phyloP scores from a whole-genome alignment of 495 filamentous ascomycete species.

The Penicillium argentinense region DNA sequence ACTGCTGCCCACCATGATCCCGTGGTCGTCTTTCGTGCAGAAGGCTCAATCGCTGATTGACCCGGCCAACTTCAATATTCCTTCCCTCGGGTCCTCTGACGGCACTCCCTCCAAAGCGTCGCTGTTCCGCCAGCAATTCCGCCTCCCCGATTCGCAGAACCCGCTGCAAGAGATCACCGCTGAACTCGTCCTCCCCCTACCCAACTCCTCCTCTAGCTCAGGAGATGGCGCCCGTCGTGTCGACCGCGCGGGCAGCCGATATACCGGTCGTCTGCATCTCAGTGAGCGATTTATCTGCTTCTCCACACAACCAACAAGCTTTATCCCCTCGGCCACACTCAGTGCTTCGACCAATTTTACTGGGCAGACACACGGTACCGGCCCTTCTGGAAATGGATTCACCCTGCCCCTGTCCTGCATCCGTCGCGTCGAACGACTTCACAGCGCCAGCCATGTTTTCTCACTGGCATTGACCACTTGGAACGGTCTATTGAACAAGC shows the following conservation, averaged over 20 bases:
- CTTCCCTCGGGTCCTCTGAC: constrained; percentile 66
- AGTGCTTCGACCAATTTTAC: constrained; percentile 76
- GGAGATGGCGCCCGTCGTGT: constrained; percentile 62
- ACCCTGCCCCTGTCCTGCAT: constrained; percentile 92
- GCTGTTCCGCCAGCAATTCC: constrained; percentile 94
- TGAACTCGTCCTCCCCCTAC: constrained; percentile 78
- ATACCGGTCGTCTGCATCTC: constrained; percentile 89
- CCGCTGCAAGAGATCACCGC: constrained; percentile 95
- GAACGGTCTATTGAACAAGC: constrained; percentile 66
- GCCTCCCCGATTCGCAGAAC: constrained; percentile 85
- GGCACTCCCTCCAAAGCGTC: constrained; percentile 83
- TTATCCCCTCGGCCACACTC: constrained; percentile 72
- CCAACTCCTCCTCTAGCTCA: constrained; percentile 51
- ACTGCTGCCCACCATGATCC: constrained; percentile 58
- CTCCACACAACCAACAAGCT: constrained; percentile 88
- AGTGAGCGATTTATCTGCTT: constrained; percentile 95
- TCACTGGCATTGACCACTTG: constrained; percentile 92
- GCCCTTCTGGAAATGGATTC: constrained; percentile 95
- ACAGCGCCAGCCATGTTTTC: constrained; percentile 88
- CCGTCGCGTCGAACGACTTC: constrained; percentile 84
- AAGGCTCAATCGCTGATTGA: constrained; percentile 95
- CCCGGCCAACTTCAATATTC: constrained; percentile 63
- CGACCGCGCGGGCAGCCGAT: constrained; percentile 69
- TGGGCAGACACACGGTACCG: constrained; percentile 84
- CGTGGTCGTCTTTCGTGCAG: constrained; percentile 84